Conservation (phyloP, 352 stramenopile species). For the Phytophthora gonapodyides region DNA sequence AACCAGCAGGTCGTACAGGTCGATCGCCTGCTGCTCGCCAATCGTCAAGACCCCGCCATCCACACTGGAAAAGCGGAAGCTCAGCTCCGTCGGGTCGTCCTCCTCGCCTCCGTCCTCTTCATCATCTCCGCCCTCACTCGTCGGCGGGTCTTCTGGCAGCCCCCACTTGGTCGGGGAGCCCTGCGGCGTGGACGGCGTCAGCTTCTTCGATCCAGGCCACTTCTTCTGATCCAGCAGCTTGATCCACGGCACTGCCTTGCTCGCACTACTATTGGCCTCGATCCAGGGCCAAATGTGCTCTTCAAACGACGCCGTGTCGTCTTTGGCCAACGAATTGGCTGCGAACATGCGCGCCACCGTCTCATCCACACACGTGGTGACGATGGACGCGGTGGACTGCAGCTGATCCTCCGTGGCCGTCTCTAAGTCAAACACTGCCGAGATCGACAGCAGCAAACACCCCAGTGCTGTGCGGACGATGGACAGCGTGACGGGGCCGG, state of each 20-base stretch:
- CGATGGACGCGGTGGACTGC: conserved; percentile 58
- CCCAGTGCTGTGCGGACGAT: conserved; percentile 47
- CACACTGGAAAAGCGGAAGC: conserved; percentile 72
- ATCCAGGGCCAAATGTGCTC: conserved; percentile 68
- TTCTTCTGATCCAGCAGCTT: conserved; percentile 73
- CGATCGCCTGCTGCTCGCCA: conserved; percentile 56
- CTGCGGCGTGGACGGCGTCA: conserved; percentile 33
- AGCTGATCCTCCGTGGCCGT: conserved; percentile 54
- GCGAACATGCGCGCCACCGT: conserved; percentile 55
- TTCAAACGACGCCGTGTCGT: conserved; percentile 40
- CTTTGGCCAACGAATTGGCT: conserved; percentile 45
- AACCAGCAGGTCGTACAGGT: conserved; percentile 66
- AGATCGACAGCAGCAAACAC: conserved; percentile 60
- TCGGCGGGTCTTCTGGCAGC: conserved; percentile 18
- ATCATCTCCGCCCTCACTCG: conserved; percentile 26
- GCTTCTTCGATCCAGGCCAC: conserved; percentile 61
- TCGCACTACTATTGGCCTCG: conserved; percentile 43
- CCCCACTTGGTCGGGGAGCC: conserved; percentile 35
- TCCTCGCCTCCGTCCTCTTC: conserved; percentile 32
- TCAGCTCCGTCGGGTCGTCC: conserved; percentile 34
- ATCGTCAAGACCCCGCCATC: conserved; percentile 67
- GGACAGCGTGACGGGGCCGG: conserved; percentile 43
- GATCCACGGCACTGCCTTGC: conserved; percentile 64
- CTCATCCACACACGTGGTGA: conserved; percentile 61
- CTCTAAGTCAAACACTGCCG: conserved; percentile 67